Conservation (phyloP, 495 filamentous ascomycete genomes). For the Penicillium pulvis region DNA sequence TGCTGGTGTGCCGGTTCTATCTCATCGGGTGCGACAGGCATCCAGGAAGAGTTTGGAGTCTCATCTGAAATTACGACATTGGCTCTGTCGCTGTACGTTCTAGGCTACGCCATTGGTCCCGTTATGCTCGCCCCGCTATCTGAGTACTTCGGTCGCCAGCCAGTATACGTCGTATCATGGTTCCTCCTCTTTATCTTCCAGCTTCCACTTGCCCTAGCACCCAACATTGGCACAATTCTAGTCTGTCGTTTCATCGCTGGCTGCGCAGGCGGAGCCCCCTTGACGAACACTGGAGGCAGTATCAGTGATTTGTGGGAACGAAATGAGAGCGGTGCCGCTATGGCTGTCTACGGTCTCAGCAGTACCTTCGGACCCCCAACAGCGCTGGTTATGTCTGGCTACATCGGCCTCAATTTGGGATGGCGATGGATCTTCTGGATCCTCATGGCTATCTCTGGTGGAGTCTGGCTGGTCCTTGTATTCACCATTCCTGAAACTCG, state of each 20-base stretch:
- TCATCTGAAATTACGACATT: slow-evolving; percentile 46
- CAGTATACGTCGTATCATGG: slow-evolving; percentile 58
- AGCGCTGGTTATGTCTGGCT: slow-evolving; percentile 46
- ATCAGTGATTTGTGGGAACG: slow-evolving; percentile 44
- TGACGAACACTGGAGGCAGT: slow-evolving; percentile 51
- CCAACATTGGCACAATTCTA: slow-evolving; percentile 54
- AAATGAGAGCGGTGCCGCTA: slow-evolving; percentile 57
- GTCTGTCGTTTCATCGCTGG: slow-evolving; percentile 61
- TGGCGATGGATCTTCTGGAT: slow-evolving; percentile 51
- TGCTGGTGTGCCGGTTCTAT: slow-evolving; percentile 48
- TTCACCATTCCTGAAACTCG: slow-evolving; percentile 47
- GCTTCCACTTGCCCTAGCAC: slow-evolving; percentile 57
- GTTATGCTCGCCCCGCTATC: slow-evolving; percentile 63
- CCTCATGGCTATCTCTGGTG: slow-evolving; percentile 48
- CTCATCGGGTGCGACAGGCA: slow-evolving; percentile 40
- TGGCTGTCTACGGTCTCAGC: slow-evolving; percentile 57
- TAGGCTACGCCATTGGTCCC: slow-evolving; percentile 56
- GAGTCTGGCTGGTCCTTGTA: slow-evolving; percentile 41
- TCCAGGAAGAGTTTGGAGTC: slow-evolving; percentile 42
- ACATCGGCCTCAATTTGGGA: slow-evolving; percentile 38
- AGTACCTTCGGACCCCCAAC: slow-evolving; percentile 44
- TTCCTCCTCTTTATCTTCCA: slow-evolving; percentile 63
- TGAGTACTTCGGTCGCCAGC: slow-evolving; percentile 64
- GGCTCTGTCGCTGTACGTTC: slow-evolving; percentile 55
- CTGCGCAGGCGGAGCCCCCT: slow-evolving; percentile 51